phyloP scores from a whole-genome alignment of 176 grass and related monocot genomes.

The Melocanna baccifera region DNA sequence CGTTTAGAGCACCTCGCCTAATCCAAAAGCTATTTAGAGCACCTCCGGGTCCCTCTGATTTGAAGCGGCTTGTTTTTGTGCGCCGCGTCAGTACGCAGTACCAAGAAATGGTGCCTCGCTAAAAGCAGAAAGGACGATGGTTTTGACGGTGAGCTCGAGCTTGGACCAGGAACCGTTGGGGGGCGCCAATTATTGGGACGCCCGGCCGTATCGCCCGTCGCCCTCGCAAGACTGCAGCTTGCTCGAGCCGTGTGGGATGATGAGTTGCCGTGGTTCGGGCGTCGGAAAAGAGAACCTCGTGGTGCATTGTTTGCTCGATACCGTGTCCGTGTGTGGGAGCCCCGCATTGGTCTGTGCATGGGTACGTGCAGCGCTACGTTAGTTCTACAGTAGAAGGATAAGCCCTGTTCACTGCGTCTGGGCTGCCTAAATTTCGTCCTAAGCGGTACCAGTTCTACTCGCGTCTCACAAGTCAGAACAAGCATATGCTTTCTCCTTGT shows the following conservation, averaged over 20 bases:
- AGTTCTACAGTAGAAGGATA: too few species aligned
- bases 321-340: too few species aligned
- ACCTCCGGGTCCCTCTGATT: neutral
- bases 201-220: neutral
- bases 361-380: too few species aligned
- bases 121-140: neutral
- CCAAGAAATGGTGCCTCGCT: neutral
- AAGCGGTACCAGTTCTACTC: too few species aligned
- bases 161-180: neutral
- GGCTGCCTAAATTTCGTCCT: too few species aligned
- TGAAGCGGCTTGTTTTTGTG: neutral
- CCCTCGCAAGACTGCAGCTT: neutral
- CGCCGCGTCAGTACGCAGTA: neutral
- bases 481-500: too few species aligned
- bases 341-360: too few species aligned
- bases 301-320: neutral
- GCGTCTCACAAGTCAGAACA: too few species aligned
- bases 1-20: too few species aligned
- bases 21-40: too few species aligned
- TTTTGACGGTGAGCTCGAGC: slow-evolving; percentile 15
- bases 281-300: neutral
- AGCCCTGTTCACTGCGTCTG: too few species aligned
- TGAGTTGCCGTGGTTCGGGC: neutral
- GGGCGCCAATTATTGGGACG: neutral
- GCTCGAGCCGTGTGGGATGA: neutral